phyloP scores from a whole-genome alignment of 2,329 filamentous ascomycete species.

The Fusarium acutatum region DNA sequence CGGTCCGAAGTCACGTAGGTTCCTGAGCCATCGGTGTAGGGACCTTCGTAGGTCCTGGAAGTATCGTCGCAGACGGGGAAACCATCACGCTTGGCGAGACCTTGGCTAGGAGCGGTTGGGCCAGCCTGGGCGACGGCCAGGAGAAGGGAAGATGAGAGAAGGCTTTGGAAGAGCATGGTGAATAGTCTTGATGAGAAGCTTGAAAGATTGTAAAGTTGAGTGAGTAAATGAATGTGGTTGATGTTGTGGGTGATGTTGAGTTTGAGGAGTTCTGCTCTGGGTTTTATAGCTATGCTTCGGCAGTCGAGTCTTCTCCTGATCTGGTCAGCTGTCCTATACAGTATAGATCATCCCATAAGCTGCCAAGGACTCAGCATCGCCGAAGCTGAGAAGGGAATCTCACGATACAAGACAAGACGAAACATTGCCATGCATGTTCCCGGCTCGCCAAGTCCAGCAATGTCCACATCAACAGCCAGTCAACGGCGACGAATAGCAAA shows the following conservation, averaged over 20 bases:
- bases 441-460: not conserved
- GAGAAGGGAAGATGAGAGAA: not conserved
- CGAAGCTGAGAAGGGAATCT: not conserved
- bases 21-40: not conserved
- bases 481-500: rapidly evolving
- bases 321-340: rapidly evolving
- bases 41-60: not conserved
- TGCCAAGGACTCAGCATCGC: not conserved
- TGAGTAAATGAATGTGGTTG: not conserved
- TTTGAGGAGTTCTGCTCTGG: not conserved
- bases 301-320: not conserved
- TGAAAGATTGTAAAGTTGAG: not conserved
- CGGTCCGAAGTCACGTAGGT: slow-evolving; percentile 4
- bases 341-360: not conserved
- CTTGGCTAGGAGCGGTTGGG: not conserved
- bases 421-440: not conserved
- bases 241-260: not conserved
- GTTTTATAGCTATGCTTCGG: not conserved
- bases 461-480: not conserved
- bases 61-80: not conserved
- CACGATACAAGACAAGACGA: not conserved
- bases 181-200: rapidly evolving
- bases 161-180: not conserved
- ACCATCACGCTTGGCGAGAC: not conserved
- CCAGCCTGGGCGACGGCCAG: not conserved